Conservation (phyloP, 2,329 filamentous ascomycete species). For the Ustulina deusta region DNA sequence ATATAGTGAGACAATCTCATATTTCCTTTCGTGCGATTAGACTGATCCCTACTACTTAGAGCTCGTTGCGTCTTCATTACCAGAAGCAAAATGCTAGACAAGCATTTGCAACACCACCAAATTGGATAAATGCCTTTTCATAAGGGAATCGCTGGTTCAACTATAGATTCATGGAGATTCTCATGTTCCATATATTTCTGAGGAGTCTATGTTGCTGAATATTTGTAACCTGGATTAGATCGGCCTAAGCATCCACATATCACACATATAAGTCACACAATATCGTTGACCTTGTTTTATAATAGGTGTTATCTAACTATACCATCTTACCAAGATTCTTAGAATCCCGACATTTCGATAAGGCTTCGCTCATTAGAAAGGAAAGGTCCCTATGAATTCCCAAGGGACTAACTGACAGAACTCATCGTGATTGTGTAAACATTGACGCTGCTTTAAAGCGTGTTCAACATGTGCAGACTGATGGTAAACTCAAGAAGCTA, state of each 20-base stretch:
- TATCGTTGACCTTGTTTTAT: too few relatives aligned
- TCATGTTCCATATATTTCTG: not conserved
- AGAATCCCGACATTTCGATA: not conserved
- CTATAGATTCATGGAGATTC: not conserved
- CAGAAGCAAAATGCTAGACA: not conserved
- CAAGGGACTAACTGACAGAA: not conserved
- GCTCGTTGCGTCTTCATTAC: too few relatives aligned
- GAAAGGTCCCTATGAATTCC: not conserved
- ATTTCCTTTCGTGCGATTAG: too few relatives aligned
- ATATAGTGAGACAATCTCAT: too few relatives aligned
- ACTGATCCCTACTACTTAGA: too few relatives aligned
- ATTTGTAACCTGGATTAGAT: not conserved
- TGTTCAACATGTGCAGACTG: slow-evolving; percentile 4
- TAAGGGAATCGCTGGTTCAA: not conserved
- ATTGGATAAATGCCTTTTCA: not conserved
- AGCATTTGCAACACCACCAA: not conserved
- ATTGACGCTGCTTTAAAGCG: not conserved
- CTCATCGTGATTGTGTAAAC: not conserved
- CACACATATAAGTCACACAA: not conserved
- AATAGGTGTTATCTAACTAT: too few relatives aligned
- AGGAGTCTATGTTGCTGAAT: not conserved
- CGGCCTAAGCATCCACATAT: not conserved
- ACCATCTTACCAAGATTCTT: not conserved
- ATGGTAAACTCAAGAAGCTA: slow-evolving; percentile 3
- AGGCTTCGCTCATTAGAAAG: not conserved